Conservation (phyloP, 2,329 filamentous ascomycete genomes). For the Sclerotinia trifoliorum region DNA sequence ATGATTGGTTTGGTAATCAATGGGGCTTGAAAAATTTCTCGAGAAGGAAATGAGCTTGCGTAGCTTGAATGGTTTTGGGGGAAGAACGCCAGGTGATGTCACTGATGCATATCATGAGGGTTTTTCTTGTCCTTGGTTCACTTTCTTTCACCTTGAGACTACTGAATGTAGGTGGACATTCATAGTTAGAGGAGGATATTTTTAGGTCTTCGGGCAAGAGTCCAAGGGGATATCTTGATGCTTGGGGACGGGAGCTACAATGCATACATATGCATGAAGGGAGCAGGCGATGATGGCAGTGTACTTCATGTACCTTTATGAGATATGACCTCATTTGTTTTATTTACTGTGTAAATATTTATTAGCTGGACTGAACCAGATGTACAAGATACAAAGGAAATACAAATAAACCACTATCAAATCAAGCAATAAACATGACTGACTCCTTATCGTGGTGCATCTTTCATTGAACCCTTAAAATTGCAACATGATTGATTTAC, state of each 20-base stretch:
- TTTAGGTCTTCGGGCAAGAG: not conserved
- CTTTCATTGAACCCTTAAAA: not conserved
- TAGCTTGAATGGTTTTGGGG: not conserved
- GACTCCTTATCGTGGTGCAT: not conserved
- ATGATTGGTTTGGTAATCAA: slow-evolving; percentile 6
- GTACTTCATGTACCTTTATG: slow-evolving; percentile 3
- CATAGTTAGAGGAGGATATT: not conserved
- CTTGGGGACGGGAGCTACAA: not conserved
- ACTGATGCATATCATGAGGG: slow-evolving; percentile 7
- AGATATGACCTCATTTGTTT: not conserved
- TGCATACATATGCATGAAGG: slow-evolving; percentile 7
- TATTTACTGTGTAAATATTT: slow-evolving; percentile 3
- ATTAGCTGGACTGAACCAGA: not conserved
- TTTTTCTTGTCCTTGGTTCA: not conserved
- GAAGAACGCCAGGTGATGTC: slow-evolving; percentile 4
- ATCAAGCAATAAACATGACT: not conserved
- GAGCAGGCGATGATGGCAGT: not conserved
- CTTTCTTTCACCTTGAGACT: not conserved
- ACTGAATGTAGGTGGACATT: not conserved
- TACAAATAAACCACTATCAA: not conserved
- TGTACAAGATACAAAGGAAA: slow-evolving; percentile 1
- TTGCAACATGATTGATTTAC: not conserved
- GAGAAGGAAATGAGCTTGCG: not conserved
- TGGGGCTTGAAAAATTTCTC: not conserved
- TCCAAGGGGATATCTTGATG: not conserved